phyloP scores from a whole-genome alignment of 108 stramenopile species.

The Bacterosira constricta region DNA sequence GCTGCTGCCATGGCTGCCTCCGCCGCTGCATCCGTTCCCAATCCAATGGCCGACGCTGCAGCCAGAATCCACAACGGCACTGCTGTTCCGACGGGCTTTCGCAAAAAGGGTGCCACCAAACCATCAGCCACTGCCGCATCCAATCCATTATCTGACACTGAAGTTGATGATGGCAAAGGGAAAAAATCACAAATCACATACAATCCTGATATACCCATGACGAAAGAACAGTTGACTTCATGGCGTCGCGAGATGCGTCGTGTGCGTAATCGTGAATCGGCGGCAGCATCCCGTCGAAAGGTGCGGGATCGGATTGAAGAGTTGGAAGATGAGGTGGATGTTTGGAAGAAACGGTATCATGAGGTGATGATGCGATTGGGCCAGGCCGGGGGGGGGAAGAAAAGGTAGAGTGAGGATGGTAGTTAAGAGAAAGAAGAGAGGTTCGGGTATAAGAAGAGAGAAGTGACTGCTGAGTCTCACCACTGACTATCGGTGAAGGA shows the following conservation, averaged over 20 bases:
- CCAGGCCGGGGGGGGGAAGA: slow-evolving; percentile 13
- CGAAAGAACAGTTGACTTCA: slow-evolving; percentile 81
- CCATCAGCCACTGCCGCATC: background rate
- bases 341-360: slow-evolving; percentile 77
- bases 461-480: background rate
- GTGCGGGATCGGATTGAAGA: slow-evolving; percentile 79
- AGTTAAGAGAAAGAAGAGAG: too few relatives aligned
- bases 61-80: background rate
- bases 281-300: slow-evolving; percentile 79
- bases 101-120: slow-evolving; percentile 10
- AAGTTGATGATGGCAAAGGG: background rate
- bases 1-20: slow-evolving; percentile 25
- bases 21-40: slow-evolving; percentile 3
- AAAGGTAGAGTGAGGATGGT: background rate
- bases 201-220: slow-evolving; percentile 87
- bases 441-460: background rate
- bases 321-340: slow-evolving; percentile 75
- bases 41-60: slow-evolving; percentile 8
- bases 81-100: slow-evolving; percentile 3
- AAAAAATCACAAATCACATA: slow-evolving; percentile 74
- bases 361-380: slow-evolving; percentile 68
- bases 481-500: too few relatives aligned
- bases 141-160: background rate
- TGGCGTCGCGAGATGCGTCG: slow-evolving; percentile 86
- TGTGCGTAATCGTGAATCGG: slow-evolving; percentile 83